phyloP scores from a whole-genome alignment of 2,329 filamentous ascomycete species.

The Ascochyta lentis region DNA sequence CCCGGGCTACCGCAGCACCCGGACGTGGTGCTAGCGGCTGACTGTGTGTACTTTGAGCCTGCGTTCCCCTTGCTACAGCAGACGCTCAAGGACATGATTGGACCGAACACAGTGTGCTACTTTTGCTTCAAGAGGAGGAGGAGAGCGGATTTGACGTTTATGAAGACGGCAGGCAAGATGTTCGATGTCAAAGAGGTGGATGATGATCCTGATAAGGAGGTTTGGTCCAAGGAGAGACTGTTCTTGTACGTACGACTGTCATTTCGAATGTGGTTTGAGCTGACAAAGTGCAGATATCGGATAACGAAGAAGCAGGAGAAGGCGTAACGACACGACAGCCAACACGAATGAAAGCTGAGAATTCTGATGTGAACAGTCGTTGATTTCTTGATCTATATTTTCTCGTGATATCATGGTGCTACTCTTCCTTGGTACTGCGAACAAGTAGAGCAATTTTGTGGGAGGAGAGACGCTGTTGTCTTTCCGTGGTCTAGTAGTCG shows the following conservation, averaged over 20 bases:
- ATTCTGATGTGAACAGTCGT: background rate
- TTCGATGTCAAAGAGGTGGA: slow-evolving; percentile 56
- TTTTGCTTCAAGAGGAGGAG: slow-evolving; percentile 97
- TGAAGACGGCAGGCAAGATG: slow-evolving; percentile 58
- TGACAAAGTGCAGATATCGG: slow-evolving; percentile 26
- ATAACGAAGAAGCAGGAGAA: slow-evolving; percentile 27
- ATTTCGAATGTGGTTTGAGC: background rate
- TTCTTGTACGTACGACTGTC: slow-evolving; percentile 52
- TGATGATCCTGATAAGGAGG: slow-evolving; percentile 57
- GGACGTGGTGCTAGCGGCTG: slow-evolving; percentile 87
- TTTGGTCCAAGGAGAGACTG: slow-evolving; percentile 57
- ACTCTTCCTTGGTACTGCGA: background rate
- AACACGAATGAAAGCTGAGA: too few relatives aligned
- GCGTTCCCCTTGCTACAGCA: slow-evolving; percentile 86
- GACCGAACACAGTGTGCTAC: slow-evolving; percentile 69
- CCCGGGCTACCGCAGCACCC: slow-evolving; percentile 62
- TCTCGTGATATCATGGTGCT: slow-evolving; percentile 13
- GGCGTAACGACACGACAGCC: too few relatives aligned
- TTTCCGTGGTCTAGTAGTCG: slow-evolving; percentile 67
- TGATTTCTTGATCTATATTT: background rate
- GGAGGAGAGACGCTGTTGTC: background rate
- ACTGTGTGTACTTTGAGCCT: slow-evolving; percentile 97
- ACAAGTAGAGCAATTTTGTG: background rate
- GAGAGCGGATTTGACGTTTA: slow-evolving; percentile 66
- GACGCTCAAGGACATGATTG: slow-evolving; percentile 77